Base-by-base conservation (phyloP, 805 yeast genomes). In the Danielia oregonensis region DNA sequence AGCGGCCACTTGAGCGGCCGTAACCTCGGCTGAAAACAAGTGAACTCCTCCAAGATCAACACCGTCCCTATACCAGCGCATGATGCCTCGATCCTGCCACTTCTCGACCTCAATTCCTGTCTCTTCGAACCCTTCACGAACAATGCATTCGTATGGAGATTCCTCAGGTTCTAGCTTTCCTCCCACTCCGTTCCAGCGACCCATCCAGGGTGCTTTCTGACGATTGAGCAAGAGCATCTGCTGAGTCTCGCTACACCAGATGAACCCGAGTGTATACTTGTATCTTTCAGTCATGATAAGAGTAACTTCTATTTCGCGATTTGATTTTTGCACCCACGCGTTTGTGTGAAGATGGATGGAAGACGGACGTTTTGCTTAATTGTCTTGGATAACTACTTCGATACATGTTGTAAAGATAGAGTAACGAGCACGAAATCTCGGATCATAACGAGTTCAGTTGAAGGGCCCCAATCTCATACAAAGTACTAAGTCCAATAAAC, bases 101-200 rank as follows among this genome's bases (percentile, higher is more conserved):
- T 54, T 54, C 1, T 54, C 50, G 13, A 66, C 33, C 8, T 24
- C 9, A 16, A 68, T 48, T 2, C 68, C 70, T 2, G 73, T 65
- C 43, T 68, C 72, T 46, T 68, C 72, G 15, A 40, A 18, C 0
- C 72, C 58, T 40, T 68, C 73, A 30, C 73, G 39, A 5, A 61
- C 54, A 13, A 68, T 67, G 36, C 72, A 65, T n/a, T 59, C 58
- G 24, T 52, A 37, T 1, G 71, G 64, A 2, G 60, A 41, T 41
- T 68, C 73, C 12, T 37, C 45, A 0, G 43, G 35, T 22, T 64
- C 65, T 12, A 67, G 40, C 38, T 68, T 67, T 5, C 73, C 73
- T 6, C 72, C 72, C 9, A 68, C 70, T 9, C 72, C 73, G 43
- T 68, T 67, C 72, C 72, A 68, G 31, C 63, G 49, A 11, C 73